Evolutionary conservation across 1,139 yeast genomes (phyloP).

Genomic region (Kodamaea anthophila): DNA sequence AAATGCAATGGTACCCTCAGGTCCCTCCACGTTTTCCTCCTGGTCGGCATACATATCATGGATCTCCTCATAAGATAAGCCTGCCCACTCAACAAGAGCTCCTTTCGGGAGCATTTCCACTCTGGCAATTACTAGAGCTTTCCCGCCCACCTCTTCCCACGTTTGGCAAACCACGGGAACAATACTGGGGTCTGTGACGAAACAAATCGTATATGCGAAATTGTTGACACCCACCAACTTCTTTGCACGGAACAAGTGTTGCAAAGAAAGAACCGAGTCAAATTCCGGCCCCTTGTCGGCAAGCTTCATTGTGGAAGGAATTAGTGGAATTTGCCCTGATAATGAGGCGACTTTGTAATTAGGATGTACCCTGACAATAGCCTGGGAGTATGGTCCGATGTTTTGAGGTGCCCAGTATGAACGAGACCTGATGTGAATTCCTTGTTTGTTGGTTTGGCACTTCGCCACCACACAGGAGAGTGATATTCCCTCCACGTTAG

Average conservation of each 20-base stretch:
- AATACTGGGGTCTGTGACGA: slow-evolving; percentile 35
- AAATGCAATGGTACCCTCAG: slow-evolving; percentile 1
- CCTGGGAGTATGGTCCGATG: slow-evolving; percentile 95
- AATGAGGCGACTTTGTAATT: slow-evolving; percentile 44
- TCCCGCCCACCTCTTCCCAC: slow-evolving; percentile 8
- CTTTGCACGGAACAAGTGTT: slow-evolving; percentile 66
- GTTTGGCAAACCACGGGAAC: slow-evolving; percentile 11
- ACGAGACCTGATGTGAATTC: slow-evolving; percentile 84
- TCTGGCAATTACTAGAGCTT: slow-evolving; percentile 45
- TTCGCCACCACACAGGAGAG: slow-evolving; percentile 51
- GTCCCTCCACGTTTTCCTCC: slow-evolving; percentile 19
- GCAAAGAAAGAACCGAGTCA: slow-evolving; percentile 54
- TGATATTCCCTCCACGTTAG: slow-evolving; percentile 46
- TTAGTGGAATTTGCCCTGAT: slow-evolving; percentile 90
- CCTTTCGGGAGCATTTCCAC: slow-evolving; percentile 62
- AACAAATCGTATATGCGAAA: slow-evolving; percentile 50
- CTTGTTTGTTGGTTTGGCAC: slow-evolving; percentile 36
- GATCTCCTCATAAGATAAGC: slow-evolving; percentile 39
- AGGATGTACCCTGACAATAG: slow-evolving; percentile 44
- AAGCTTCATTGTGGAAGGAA: slow-evolving; percentile 64
- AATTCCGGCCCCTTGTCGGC: slow-evolving; percentile 14
- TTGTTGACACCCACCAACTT: slow-evolving; percentile 41
- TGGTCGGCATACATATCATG: slow-evolving; percentile 38
- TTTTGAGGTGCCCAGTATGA: slow-evolving; percentile 98
- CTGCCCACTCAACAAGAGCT: slow-evolving; percentile 79